Evolutionary conservation across 129 eudicot genomes (phyloP).

Genomic region (Scalesia atractyloides): DNA sequence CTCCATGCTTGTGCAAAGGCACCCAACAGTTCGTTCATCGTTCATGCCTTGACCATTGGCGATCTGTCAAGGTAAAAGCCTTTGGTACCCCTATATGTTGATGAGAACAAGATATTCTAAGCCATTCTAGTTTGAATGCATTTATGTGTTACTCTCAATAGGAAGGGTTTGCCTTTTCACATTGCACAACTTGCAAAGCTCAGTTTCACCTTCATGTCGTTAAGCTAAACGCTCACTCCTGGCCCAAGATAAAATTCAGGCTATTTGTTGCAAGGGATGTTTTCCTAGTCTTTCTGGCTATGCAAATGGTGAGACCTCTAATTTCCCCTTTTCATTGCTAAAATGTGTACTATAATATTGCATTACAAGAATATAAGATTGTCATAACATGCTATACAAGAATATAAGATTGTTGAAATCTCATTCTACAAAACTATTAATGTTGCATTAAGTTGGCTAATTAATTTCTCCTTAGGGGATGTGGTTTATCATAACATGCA

Average conservation of each 20-base stretch:
- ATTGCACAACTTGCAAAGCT: conserved; percentile 96
- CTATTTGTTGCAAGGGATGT: conserved; percentile 89
- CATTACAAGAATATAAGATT: neutral
- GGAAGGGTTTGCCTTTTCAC: conserved; percentile 97
- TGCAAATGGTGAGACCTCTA: conserved; percentile 59
- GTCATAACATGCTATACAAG: too few relatives aligned
- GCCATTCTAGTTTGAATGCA: neutral
- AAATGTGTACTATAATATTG: neutral
- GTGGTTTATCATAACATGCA: neutral
- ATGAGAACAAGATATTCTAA: neutral
- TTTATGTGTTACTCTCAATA: conserved; percentile 27
- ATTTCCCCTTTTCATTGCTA: neutral
- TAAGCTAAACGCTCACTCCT: conserved; percentile 57
- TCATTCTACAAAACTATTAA: neutral
- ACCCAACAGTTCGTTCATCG: conserved; percentile 95
- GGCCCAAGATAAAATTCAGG: conserved; percentile 83
- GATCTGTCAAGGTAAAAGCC: conserved; percentile 79
- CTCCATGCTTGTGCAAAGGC: conserved; percentile 98
- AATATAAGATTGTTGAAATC: conserved; percentile 3
- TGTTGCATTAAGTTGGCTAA: neutral
- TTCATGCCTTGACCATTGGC: conserved; percentile 91
- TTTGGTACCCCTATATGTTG: neutral
- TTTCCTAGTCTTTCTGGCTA: conserved; percentile 79
- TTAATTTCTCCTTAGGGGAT: neutral
- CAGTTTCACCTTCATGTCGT: conserved; percentile 79